phyloP scores from a whole-genome alignment of 2,329 filamentous ascomycete genomes.

The Cryphonectria radicalis region DNA sequence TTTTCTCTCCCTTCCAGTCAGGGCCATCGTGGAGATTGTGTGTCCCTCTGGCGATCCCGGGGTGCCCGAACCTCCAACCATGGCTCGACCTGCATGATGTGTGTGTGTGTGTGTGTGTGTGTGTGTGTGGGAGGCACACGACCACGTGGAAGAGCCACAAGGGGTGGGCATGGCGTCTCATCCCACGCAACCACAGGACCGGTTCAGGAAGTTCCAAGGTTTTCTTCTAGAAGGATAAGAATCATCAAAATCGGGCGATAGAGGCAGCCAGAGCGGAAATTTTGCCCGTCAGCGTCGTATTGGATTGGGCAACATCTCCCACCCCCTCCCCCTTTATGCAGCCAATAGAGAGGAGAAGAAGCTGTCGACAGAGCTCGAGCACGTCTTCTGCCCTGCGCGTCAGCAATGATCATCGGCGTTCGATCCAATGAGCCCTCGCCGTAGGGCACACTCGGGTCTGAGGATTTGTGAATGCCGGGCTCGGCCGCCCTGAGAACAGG shows the following conservation, averaged over 20 bases:
- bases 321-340: not conserved
- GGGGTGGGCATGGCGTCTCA: constrained; percentile 5
- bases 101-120: not conserved
- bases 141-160: constrained; percentile 4
- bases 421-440: not conserved
- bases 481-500: constrained; percentile 13
- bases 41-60: not conserved
- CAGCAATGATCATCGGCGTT: not conserved
- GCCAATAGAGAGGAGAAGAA: not conserved
- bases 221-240: not conserved
- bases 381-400: constrained; percentile 11
- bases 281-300: constrained; percentile 9
- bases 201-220: not conserved
- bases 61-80: not conserved
- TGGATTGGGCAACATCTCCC: not conserved
- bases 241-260: not conserved
- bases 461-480: constrained; percentile 2
- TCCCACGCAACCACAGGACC: not conserved
- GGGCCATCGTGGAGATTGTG: not conserved
- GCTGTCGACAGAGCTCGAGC: constrained; percentile 5
- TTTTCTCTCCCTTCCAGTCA: not conserved
- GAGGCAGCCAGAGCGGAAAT: not conserved
- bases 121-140: not conserved
- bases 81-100: not conserved
- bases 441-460: not conserved